phyloP scores from a whole-genome alignment of 306 rosid species.

The Inga leiocalycina region DNA sequence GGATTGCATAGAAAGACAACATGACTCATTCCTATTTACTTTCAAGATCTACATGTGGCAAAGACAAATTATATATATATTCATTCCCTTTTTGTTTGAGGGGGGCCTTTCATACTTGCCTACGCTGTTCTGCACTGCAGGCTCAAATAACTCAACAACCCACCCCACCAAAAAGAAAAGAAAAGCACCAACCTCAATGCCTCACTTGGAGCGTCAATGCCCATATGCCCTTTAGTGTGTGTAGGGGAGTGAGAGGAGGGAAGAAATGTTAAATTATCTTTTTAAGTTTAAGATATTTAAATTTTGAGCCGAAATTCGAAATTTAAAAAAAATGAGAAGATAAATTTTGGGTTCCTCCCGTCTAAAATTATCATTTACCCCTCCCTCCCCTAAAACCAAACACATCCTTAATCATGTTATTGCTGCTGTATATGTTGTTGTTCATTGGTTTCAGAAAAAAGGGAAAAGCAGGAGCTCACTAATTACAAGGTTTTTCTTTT shows the following conservation, averaged over 20 bases:
- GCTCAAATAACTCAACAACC: background rate
- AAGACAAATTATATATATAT: background rate
- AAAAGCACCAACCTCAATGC: background rate
- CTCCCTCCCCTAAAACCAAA: no score
- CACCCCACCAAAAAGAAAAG: no score
- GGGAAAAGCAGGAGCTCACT: background rate
- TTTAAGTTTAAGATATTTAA: no score
- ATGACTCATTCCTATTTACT: background rate
- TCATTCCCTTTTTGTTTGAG: background rate
- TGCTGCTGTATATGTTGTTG: background rate
- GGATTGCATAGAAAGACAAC: conserved; percentile 6
- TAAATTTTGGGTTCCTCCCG: no score
- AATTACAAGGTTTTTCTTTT: background rate
- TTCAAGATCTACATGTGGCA: background rate
- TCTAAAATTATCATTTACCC: no score
- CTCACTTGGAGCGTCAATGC: background rate
- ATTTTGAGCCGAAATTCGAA: no score
- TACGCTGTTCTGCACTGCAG: background rate
- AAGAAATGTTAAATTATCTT: no score
- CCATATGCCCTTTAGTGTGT: background rate
- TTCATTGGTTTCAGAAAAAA: background rate
- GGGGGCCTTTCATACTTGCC: background rate
- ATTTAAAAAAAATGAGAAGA: no score
- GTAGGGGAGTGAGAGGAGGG: no score
- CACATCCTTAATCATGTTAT: background rate